phyloP scores from a whole-genome alignment of 306 rosid species.

The Pterocarpus macrocarpus region DNA sequence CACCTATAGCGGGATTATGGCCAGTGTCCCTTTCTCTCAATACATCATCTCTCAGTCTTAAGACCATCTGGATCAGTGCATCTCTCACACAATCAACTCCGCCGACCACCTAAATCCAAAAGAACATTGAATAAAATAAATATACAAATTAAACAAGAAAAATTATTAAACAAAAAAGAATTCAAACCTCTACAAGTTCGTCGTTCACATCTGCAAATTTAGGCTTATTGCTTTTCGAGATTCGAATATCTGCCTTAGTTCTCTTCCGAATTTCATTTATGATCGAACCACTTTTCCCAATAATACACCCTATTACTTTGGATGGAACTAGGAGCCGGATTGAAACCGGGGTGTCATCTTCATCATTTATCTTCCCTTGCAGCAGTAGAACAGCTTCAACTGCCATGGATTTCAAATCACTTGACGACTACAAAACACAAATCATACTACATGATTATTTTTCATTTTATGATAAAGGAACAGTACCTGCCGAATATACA shows the following conservation, averaged over 20 bases:
- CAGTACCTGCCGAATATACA: slow-evolving; percentile 20
- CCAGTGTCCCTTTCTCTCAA: slow-evolving; percentile 78
- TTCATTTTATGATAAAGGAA: slow-evolving; percentile 36
- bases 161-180: slow-evolving; percentile 24
- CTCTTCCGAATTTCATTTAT: slow-evolving; percentile 91
- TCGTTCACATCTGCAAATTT: slow-evolving; percentile 74
- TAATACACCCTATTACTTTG: slow-evolving; percentile 94
- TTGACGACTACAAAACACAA: slow-evolving; percentile 69
- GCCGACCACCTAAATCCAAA: slow-evolving; percentile 75
- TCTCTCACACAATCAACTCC: slow-evolving; percentile 79
- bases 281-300: slow-evolving; percentile 96
- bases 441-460: slow-evolving; percentile 34
- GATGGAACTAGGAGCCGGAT: slow-evolving; percentile 89
- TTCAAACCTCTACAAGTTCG: slow-evolving; percentile 89
- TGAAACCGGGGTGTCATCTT: slow-evolving; percentile 73
- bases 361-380: slow-evolving; percentile 92
- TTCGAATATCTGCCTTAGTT: slow-evolving; percentile 87
- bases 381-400: slow-evolving; percentile 94
- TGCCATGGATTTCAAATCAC: slow-evolving; percentile 91
- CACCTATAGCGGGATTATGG: slow-evolving; percentile 59
- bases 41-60: slow-evolving; percentile 91
- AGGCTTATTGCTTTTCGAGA: slow-evolving; percentile 80
- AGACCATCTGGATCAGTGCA: slow-evolving; percentile 91
- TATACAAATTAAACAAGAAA: slow-evolving; percentile 31
- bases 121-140: slow-evolving; percentile 34